Conservation (phyloP, 2,329 filamentous ascomycete species). For the Xylariaceae sp. region DNA sequence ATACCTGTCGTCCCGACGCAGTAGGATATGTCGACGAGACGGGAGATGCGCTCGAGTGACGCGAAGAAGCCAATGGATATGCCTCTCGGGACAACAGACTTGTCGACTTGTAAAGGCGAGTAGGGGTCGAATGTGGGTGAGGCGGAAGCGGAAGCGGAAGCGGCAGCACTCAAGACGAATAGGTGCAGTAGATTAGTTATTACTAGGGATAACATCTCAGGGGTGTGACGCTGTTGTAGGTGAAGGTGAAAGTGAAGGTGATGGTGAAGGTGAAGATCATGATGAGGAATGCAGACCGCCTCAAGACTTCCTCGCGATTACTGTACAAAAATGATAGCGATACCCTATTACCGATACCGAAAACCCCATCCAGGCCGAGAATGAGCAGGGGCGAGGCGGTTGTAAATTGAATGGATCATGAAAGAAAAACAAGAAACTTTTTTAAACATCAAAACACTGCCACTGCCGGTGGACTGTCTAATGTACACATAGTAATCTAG, state of each 20-base stretch:
- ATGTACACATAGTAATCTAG: not conserved
- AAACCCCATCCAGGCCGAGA: not conserved
- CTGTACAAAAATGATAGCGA: not conserved
- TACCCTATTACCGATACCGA: not conserved
- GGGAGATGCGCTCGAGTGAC: slow-evolving; percentile 79
- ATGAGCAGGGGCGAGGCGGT: not conserved
- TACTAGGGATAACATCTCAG: slow-evolving; percentile 14
- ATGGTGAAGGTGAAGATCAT: not conserved
- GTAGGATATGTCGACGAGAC: slow-evolving; percentile 89
- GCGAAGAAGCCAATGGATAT: slow-evolving; percentile 64
- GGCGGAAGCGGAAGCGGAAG: slow-evolving; percentile 8
- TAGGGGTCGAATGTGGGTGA: slow-evolving; percentile 16
- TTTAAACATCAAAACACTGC: not conserved
- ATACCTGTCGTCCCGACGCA: slow-evolving; percentile 85
- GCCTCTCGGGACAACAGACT: slow-evolving; percentile 21
- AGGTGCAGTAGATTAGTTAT: slow-evolving; percentile 10
- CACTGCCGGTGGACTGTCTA: not conserved
- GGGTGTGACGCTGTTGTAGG: not conserved
- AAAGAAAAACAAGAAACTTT: not conserved
- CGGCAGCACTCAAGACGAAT: slow-evolving; percentile 8
- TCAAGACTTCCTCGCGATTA: slow-evolving; percentile 4
- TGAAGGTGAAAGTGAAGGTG: not conserved
- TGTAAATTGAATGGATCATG: not conserved
- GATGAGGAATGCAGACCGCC: not conserved
- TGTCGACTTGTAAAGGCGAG: slow-evolving; percentile 6